These are phyloP conservation scores for Herpomyces periplanetae DNA, from an alignment of 2,329 filamentous ascomycete genomes.

Conservation along the genomic window DNA sequence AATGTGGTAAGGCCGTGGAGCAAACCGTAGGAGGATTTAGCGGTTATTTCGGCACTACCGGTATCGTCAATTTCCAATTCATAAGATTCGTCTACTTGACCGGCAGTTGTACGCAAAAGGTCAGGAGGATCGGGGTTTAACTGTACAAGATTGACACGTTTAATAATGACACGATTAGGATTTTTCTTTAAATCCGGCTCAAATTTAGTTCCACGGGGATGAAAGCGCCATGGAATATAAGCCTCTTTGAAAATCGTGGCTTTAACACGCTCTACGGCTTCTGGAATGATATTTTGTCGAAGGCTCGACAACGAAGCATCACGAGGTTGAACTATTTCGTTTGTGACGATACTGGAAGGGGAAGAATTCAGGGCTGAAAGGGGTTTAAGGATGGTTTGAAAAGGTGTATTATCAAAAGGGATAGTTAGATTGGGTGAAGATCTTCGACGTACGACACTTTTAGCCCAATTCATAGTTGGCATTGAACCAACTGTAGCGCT, in stretches of 20 bases:
- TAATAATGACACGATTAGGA: slow-evolving; percentile 13
- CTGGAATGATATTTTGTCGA: slow-evolving; percentile 9
- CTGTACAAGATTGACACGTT: slow-evolving; percentile 18
- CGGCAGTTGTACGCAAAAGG: slow-evolving; percentile 19
- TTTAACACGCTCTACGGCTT: slow-evolving; percentile 15
- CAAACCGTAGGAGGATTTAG: slow-evolving; percentile 24
- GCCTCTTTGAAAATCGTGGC: slow-evolving; percentile 22
- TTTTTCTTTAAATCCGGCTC: slow-evolving; percentile 15
- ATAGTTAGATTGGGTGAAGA: no score
- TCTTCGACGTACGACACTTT: no score
- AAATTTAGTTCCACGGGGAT: slow-evolving; percentile 19
- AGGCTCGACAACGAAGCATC: no score
- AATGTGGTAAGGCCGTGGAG: slow-evolving; percentile 36
- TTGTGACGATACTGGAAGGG: no score
- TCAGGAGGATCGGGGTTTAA: slow-evolving; percentile 13
- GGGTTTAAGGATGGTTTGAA: no score
- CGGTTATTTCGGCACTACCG: slow-evolving; percentile 20
- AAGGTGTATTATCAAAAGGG: no score
- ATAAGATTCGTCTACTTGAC: slow-evolving; percentile 35
- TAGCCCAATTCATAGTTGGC: no score
- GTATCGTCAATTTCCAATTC: slow-evolving; percentile 16
- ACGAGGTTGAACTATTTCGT: no score
- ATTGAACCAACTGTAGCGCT: no score
- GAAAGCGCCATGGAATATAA: slow-evolving; percentile 41
- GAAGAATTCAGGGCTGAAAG: no score